Evolutionary conservation across 345 rosid species (phyloP), one percentile per base, ranked within the genome.

Genomic region (Hevea brasiliensis): DNA sequence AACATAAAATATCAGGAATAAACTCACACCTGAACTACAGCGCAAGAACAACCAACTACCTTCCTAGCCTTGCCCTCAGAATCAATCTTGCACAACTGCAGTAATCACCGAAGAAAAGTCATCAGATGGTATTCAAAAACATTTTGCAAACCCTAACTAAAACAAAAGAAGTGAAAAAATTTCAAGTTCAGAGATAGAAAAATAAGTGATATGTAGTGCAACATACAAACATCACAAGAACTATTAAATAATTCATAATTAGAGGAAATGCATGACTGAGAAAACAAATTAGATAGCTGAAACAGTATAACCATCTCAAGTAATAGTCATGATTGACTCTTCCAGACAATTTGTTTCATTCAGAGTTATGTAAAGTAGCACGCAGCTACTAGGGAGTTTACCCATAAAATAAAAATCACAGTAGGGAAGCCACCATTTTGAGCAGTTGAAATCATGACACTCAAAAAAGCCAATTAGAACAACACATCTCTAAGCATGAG

Each of bases 1-100:
- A 32, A 32, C 37, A 32, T 32, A 4, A 32, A 32, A 2, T 32
- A 32, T 32, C 37, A 32, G 10, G 0, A 45, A 61, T 18, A 50
- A 15, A 29, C 4, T 54, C 23, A 21, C 76, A 91, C 98, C 98
- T 89, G 88, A 67, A 93, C 90, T 37, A 91, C 97, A 8, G 88
- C 77, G 15, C 97, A 93, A 13, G 96, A 91, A 85, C 97, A 93
- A 15, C 96, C 92, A 18, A 90, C 98, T 9, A 90, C 94, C 79
- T 92, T 92, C 79, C 92, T 85, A 21, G 98, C 94, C 65, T 90
- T 90, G 51, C 96, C 94, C 81, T 92, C 93, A 0, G 96, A 84
- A 66, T 92, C 98, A 67, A 90, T 90, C 89, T 91, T 91, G 69
- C 97, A 91, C 48, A 91, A 77, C 98, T 93, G 89, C 66, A 79